Evolutionary conservation across 2,329 filamentous ascomycete species (phyloP).

Genomic region (Xylaria sp.): DNA sequence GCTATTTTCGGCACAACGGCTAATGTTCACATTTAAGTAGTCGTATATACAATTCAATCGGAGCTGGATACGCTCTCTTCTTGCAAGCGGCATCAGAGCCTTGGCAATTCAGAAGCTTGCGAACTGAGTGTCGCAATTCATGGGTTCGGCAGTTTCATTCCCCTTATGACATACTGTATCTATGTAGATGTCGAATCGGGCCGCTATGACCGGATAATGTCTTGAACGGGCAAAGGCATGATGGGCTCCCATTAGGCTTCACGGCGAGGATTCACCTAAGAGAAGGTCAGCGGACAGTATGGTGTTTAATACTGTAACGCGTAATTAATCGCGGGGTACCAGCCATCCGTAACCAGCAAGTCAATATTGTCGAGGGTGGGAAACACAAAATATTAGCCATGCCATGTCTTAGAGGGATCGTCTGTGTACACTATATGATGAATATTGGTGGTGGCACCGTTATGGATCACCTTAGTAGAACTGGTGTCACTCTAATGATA

Average conservation of each 20-base stretch:
- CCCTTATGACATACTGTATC: neutral
- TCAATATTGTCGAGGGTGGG: neutral
- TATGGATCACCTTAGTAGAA: neutral
- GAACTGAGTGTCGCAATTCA: neutral
- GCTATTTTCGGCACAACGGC: constrained; percentile 6
- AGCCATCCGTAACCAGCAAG: constrained; percentile 17
- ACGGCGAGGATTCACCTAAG: neutral
- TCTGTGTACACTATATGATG: constrained; percentile 8
- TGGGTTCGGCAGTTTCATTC: constrained; percentile 12
- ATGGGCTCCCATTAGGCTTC: constrained; percentile 1
- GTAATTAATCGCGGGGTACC: constrained; percentile 27
- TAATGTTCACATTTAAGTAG: constrained; percentile 9
- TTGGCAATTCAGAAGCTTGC: constrained; percentile 3
- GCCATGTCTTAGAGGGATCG: constrained; percentile 6
- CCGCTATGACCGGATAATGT: constrained; percentile 25
- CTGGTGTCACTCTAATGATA: constrained; percentile 6
- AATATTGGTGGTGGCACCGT: constrained; percentile 1
- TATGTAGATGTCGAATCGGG: constrained; percentile 7
- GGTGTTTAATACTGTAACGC: constrained; percentile 11
- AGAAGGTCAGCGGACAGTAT: neutral
- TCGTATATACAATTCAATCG: neutral
- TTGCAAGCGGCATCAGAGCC: neutral
- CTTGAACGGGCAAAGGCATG: constrained; percentile 10
- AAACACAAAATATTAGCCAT: constrained; percentile 8
- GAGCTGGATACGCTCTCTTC: neutral